A percentile compares a stretch with the other conserved stretches of the same genome.
Evolutionary conservation across 108 stramenopile genomes (phyloP).

Genomic region (Pseudonitzschia delicatissima): DNA sequence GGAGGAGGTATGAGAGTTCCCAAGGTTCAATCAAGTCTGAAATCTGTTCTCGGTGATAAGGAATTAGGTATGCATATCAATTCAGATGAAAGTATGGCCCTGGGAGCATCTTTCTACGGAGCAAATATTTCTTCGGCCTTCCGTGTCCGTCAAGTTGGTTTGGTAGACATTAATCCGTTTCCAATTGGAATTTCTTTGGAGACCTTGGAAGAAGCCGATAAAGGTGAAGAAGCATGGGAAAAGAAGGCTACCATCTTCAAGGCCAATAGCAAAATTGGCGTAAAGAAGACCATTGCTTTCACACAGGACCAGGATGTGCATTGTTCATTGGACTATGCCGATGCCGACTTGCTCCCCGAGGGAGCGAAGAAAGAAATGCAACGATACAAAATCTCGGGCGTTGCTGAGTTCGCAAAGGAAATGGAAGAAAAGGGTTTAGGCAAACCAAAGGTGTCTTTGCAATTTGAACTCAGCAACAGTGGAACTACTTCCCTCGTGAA

Average conservation of each 20-base stretch:
- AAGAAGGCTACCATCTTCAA: conserved; percentile 94
- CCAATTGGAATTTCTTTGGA: conserved; percentile 72
- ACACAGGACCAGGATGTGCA: conserved; percentile 89
- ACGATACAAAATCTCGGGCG: conserved; percentile 90
- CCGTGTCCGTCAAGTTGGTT: conserved; percentile 95
- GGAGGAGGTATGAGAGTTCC: conserved; percentile 99
- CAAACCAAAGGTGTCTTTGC: conserved; percentile 93
- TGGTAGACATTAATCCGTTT: conserved; percentile 90
- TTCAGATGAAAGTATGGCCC: conserved; percentile 97
- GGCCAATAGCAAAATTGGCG: conserved; percentile 68
- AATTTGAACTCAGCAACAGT: conserved; percentile 87
- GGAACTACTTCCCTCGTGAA: conserved; percentile 86
- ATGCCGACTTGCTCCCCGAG: conserved; percentile 64
- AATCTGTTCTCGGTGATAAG: conserved; percentile 49
- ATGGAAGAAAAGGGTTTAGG: conserved; percentile 90
- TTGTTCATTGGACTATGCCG: conserved; percentile 75
- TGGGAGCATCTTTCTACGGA: conserved; percentile 98
- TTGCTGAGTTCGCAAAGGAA: conserved; percentile 89
- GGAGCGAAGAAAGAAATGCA: conserved; percentile 51
- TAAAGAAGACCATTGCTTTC: conserved; percentile 96
- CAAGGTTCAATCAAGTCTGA: conserved; percentile 82
- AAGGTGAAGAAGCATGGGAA: conserved; percentile 61
- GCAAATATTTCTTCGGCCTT: conserved; percentile 97
- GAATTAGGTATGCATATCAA: conserved; percentile 98
- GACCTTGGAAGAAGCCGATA: conserved; percentile 44